phyloP scores from a whole-genome alignment of 2,329 filamentous ascomycete species.

The Septoria linicola region DNA sequence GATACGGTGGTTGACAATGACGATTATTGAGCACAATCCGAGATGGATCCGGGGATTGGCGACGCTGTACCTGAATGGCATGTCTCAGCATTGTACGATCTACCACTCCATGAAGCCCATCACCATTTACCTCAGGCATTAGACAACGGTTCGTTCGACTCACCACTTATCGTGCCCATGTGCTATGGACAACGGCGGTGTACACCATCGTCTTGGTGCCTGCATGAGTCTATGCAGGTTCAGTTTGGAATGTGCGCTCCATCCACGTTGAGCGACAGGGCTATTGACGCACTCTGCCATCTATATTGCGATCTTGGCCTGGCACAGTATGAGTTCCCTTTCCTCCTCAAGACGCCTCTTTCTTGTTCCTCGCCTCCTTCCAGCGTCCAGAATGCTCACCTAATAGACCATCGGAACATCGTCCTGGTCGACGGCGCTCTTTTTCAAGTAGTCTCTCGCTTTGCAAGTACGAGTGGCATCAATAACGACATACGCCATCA shows the following conservation, averaged over 20 bases:
- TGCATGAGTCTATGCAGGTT: constrained; percentile 5
- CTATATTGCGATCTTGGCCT: neutral
- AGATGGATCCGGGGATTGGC: constrained; percentile 12
- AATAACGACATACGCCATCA: constrained; percentile 4
- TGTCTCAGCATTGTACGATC: constrained; percentile 14
- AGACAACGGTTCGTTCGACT: constrained; percentile 9
- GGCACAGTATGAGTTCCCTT: neutral
- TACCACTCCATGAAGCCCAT: constrained; percentile 5
- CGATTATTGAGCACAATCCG: constrained; percentile 6
- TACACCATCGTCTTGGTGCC: constrained; percentile 1
- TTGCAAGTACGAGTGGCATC: neutral
- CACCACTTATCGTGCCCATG: constrained; percentile 7
- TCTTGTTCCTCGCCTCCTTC: constrained; percentile 2
- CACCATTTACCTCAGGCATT: constrained; percentile 7
- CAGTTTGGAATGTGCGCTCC: constrained; percentile 1
- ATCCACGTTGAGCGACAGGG: constrained; percentile 2
- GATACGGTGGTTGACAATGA: neutral
- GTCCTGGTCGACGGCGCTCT: constrained; percentile 16
- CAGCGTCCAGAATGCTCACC: constrained; percentile 7
- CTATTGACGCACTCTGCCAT: neutral
- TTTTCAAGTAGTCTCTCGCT: constrained; percentile 5
- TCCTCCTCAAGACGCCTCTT: neutral
- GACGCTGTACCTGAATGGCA: constrained; percentile 12
- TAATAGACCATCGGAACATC: constrained; percentile 8
- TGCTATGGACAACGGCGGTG: constrained; percentile 4